Base-by-base conservation (phyloP, 768 basidiomycete species). In the Suillus discolor region DNA sequence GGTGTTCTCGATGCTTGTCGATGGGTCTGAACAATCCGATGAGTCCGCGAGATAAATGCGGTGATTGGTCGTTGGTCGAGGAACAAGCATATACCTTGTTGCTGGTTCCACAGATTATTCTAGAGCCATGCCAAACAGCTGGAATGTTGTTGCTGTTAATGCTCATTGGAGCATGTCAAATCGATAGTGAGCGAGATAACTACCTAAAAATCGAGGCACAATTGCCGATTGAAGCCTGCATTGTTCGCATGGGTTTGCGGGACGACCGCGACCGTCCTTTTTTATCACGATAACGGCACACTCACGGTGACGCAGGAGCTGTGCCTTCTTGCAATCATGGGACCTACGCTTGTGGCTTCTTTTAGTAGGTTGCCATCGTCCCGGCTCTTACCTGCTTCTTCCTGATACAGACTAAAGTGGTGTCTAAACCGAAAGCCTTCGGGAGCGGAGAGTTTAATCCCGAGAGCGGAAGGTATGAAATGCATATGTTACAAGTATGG, bases 401-500 rank as follows among this genome's bases (percentile, higher is more conserved):
- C 20, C 6, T 16, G 34, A 44, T 25, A 23, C 41, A 36, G 47
- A 36, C 18, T 57, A 25, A 62, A 41, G 44, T 57, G 49, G 49
- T 44, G 42, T 64, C 20, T 28, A 60, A 60, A 28, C 39, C 57
- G 61, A 45, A 28, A 31, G 41, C 55, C 53, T 62, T 64, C 62
- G 63, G 66, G 49, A 61, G 65, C 31, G 66, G 67, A 57, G 38
- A 54, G 53, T 41, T 42, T 6, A 55, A 60, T 68, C 59, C 44
- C 55, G 67, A 60, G 67, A 60, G 66, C 60, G 61, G 65, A 57
- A 62, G 53, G 39, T 69, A 72, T 72, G 72, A 70, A 68, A 66
- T 70, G 69, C 38, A 44, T 67, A 65, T 66, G 67, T 64, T 74
- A 74, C 72, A 74, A 67, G 68, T 74, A 74, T 71, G 67, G 68